Percentiles rank a stretch among this genome's conserved stretches.
These are phyloP conservation scores for Mycena rebaudengoi DNA, from an alignment of 768 basidiomycete genomes.

Conservation along the genomic window DNA sequence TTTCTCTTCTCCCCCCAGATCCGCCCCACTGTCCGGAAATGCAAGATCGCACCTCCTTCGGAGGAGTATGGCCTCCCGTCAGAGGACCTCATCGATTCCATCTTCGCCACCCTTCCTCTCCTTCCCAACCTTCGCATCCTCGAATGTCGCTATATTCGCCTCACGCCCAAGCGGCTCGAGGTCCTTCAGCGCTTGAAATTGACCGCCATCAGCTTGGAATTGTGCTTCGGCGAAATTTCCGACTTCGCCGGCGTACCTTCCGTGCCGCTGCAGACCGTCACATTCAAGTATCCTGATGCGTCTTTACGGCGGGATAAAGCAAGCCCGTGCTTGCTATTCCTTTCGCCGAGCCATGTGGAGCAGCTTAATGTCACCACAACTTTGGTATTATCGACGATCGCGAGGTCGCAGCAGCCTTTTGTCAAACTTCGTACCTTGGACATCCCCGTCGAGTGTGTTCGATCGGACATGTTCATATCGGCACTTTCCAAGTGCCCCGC, in stretches of 20 bases:
- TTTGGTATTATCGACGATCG: constrained; percentile 34
- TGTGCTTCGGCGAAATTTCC: constrained; percentile 14
- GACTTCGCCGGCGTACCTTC: neutral
- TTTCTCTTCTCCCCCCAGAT: constrained; percentile 42
- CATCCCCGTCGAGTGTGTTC: constrained; percentile 35
- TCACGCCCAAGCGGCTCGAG: constrained; percentile 42
- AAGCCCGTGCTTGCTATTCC: constrained; percentile 14
- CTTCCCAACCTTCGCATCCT: constrained; percentile 42
- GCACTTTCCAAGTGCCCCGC: constrained; percentile 38
- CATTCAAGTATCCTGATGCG: constrained; percentile 10
- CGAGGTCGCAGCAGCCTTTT: constrained; percentile 9
- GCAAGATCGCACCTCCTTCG: constrained; percentile 46
- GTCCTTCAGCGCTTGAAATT: constrained; percentile 36
- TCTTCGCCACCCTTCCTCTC: constrained; percentile 36
- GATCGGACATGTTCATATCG: constrained; percentile 29
- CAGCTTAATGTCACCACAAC: constrained; percentile 39
- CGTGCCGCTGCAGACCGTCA: constrained; percentile 1
- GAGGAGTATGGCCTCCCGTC: constrained; percentile 40
- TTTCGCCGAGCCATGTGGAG: constrained; percentile 37
- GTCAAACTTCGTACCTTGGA: constrained; percentile 27
- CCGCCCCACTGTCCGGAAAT: constrained; percentile 40
- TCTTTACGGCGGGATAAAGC: neutral
- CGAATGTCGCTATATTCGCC: constrained; percentile 47
- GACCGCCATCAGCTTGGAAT: constrained; percentile 42
- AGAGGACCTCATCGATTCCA: constrained; percentile 38